Evolutionary conservation across 352 stramenopile species (phyloP).

Genomic region (Albugo laibachii): DNA sequence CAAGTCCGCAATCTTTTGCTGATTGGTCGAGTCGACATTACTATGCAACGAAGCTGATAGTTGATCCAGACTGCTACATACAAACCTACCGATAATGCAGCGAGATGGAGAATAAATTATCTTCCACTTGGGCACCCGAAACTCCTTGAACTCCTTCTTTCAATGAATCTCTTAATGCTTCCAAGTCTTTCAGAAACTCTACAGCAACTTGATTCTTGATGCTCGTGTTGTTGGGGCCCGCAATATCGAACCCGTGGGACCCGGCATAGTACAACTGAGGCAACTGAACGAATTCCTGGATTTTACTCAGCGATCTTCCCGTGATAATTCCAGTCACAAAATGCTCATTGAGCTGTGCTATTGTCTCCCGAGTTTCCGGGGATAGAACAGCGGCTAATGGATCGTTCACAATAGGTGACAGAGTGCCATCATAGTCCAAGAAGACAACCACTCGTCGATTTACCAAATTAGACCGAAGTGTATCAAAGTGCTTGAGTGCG

Average conservation of each 20-base stretch:
- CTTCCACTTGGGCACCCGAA: constrained; percentile 55
- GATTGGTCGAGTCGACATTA: not conserved
- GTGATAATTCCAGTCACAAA: constrained; percentile 78
- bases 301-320: constrained; percentile 71
- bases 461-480: constrained; percentile 25
- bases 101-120: constrained; percentile 81
- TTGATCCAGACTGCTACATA: not conserved
- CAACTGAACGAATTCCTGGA: constrained; percentile 76
- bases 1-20: not conserved
- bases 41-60: not conserved
- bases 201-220: constrained; percentile 74
- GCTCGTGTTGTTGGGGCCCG: constrained; percentile 17
- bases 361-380: constrained; percentile 34
- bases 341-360: constrained; percentile 53
- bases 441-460: constrained; percentile 61
- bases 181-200: constrained; percentile 49
- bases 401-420: constrained; percentile 82
- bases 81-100: constrained; percentile 62
- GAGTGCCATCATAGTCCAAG: constrained; percentile 79
- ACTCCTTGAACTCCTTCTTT: constrained; percentile 9
- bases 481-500: constrained; percentile 44
- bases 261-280: constrained; percentile 78
- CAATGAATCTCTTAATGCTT: constrained; percentile 31
- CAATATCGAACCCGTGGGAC: constrained; percentile 81
- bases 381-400: constrained; percentile 49